Evolutionary conservation across 805 yeast genomes (phyloP), one percentile per base, ranked within the genome.

Genomic region (Ogataea siamensis): DNA sequence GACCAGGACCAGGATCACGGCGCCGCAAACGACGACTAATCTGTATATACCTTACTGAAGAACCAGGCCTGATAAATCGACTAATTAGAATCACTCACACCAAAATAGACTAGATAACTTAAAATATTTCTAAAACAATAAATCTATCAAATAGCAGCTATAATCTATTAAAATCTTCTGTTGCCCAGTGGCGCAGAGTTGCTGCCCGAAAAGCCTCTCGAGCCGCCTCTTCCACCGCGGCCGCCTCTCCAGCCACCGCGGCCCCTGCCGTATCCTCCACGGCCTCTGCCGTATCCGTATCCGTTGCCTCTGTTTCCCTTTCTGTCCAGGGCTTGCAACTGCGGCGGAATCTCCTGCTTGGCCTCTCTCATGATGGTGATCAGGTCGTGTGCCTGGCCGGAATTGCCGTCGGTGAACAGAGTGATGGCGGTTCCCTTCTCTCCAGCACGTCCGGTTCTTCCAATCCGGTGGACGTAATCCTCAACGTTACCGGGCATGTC

Each of bases 401-500:
- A 71, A 73, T 88, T 87, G 50, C 74, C 89, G 49, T 79, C 84
- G 43, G 97, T 87, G 77, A 93, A 93, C 65, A 91, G 79, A 7
- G 98, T 87, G 51, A 88, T 78, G 39, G 99, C 97, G 46, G 93
- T 89, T 76, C 99, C 99, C 47, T 75, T 74, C 47, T 88, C 81
- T 65, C 98, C 98, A 52, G 97, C 99, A 78, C 99, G 87, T 65
- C 99, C 99, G 50, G 99, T 89, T 79, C 97, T 89, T 67, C 99
- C 99, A 61, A 91, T 93, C 73, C 99, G 81, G 67, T 91, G 99
- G 48, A 91, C 97, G 65, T 91, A 91, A 71, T 93, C 98, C 74
- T 93, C 99, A 62, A 89, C 87, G 70, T 91, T 91, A 67, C 87
- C 88, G 60, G 99, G 98, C 89, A 91, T 91, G 67, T 91, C 98